phyloP scores from a whole-genome alignment of 2,329 filamentous ascomycete species.

The Venturia effusa region DNA sequence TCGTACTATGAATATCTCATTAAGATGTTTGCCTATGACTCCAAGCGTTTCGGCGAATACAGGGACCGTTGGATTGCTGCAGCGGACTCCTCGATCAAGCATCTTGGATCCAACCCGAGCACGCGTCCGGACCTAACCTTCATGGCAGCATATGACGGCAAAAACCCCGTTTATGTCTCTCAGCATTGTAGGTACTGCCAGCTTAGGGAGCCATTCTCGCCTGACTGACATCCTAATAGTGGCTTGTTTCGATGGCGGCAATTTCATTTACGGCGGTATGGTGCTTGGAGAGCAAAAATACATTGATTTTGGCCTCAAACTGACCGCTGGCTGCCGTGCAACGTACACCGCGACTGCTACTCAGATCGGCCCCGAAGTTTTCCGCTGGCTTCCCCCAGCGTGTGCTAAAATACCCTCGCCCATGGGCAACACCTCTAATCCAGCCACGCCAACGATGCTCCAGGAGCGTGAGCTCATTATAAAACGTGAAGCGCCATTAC shows the following conservation, averaged over 20 bases:
- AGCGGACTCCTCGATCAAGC: conserved; percentile 61
- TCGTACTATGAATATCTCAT: conserved; percentile 85
- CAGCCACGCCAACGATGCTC: background rate
- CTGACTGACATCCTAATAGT: conserved; percentile 25
- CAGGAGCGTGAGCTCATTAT: background rate
- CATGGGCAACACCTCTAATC: background rate
- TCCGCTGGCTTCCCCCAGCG: conserved; percentile 26
- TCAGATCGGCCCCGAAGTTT: conserved; percentile 62
- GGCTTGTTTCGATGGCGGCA: conserved; percentile 76
- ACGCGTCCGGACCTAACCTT: conserved; percentile 63
- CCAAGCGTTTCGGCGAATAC: conserved; percentile 50
- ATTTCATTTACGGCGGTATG: conserved; percentile 71
- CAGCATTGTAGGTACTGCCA: conserved; percentile 30
- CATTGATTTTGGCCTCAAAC: conserved; percentile 59
- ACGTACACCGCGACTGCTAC: conserved; percentile 61
- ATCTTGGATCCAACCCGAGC: conserved; percentile 59
- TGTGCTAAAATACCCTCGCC: background rate
- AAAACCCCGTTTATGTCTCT: conserved; percentile 25
- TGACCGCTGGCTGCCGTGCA: conserved; percentile 62
- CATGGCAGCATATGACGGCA: conserved; percentile 46
- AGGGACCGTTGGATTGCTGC: conserved; percentile 65
- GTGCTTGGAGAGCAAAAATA: conserved; percentile 56
- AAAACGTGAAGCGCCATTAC: background rate
- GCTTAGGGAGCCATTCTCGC: background rate
- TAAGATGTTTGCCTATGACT: conserved; percentile 81